Percentiles rank a stretch among this genome's conserved stretches.
phyloP scores from a whole-genome alignment of 257 asterid species.

The Ehretia macrophylla region DNA sequence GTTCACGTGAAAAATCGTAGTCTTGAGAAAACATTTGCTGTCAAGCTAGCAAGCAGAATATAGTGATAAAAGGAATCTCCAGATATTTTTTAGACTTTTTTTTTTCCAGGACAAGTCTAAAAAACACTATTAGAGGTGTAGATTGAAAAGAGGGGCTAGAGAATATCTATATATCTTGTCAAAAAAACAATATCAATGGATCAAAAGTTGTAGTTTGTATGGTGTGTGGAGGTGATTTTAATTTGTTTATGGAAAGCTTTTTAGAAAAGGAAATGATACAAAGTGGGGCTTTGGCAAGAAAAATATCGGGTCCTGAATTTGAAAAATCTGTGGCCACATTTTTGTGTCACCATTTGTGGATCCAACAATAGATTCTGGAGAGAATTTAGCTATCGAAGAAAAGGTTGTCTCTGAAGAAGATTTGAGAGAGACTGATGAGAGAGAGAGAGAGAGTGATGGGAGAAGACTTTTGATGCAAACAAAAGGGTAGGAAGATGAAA shows the following conservation, averaged over 20 bases:
- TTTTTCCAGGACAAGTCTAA: too few species aligned
- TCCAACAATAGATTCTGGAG: not conserved
- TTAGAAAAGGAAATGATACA: constrained; percentile 8
- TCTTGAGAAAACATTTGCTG: constrained; percentile 38
- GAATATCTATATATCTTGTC: not conserved
- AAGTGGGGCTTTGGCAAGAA: constrained; percentile 26
- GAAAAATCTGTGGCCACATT: constrained; percentile 60
- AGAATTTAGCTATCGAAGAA: not conserved
- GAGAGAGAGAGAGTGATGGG: not conserved
- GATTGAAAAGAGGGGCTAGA: not conserved
- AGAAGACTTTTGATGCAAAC: constrained; percentile 15
- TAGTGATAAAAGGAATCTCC: not conserved
- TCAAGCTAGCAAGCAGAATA: not conserved
- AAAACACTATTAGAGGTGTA: constrained; percentile 16
- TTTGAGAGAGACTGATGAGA: not conserved
- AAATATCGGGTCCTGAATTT: constrained; percentile 48
- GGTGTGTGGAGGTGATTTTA: not conserved
- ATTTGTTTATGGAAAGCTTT: constrained; percentile 1
- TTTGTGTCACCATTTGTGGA: constrained; percentile 45
- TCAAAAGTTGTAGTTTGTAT: constrained; percentile 2
- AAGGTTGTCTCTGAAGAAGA: not conserved
- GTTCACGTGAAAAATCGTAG: constrained; percentile 36
- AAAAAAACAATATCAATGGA: constrained; percentile 6
- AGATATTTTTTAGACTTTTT: not conserved
- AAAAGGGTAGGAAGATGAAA: constrained; percentile 6